Evolutionary conservation across 1,139 yeast species (phyloP), one percentile per base, ranked within the genome.

Genomic region (Scheffersomyces titani): DNA sequence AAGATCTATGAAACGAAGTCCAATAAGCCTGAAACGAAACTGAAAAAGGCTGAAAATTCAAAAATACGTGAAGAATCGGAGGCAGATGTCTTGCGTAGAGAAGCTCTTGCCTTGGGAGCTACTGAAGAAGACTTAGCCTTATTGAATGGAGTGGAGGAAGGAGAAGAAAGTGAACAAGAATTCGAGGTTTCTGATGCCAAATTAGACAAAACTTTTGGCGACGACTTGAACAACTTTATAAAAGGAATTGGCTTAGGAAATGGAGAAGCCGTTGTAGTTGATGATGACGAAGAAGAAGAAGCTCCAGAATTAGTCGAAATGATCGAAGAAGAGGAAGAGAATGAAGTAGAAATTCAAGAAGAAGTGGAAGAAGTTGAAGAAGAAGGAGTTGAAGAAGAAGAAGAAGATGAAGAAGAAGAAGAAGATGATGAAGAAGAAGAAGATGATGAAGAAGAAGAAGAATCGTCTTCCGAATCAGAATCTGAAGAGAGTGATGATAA

Each of bases 41-140:
- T 57, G 44, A 57, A 54, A 49, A 57, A 19, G 54, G 57, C 13
- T 49, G 52, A 19, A 55, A 51, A 6, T n/a, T 30, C 58, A 5
- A 52, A 49, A 51, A 55, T 59, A 36, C 61, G 54, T 36, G 55
- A 55, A 22, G 65, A 63, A 45, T 58, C 64, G 1, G 71, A 70
- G 16, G 72, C 70, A 22, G 86, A 84, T 5, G 66, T 79, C 0
- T 70, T 88, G 54, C 85, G 89, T 62, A 83, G 85, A 61, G 94
- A 88, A 74, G 96, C 94, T 1, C 70, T 88, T 30, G 81, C 72
- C 19, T 72, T 88, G 21, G 93, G 93, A 22, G 94, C 92, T 9
- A 77, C 87, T 19, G 89, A 85, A 61, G 91, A 81, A 36, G 93
- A 88, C 67, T 80, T 85, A 53, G 79, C 77, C 44, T 71, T 88